These are phyloP conservation scores for Monosporozyma unispora DNA, from an alignment of 805 yeast genomes.

Conservation along the genomic window DNA sequence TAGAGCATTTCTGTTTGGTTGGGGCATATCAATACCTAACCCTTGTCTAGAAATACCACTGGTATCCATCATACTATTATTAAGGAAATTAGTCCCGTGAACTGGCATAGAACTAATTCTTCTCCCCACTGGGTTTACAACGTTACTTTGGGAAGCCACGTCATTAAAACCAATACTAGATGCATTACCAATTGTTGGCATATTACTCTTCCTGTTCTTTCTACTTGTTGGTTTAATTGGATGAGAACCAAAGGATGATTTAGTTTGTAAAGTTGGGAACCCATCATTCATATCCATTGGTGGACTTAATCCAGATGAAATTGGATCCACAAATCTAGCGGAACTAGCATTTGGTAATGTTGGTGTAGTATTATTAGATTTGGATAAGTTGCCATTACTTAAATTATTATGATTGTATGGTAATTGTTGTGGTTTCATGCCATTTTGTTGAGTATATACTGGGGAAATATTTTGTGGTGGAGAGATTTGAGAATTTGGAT, in stretches of 20 bases:
- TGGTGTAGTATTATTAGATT: slow-evolving; percentile 3
- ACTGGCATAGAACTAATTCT: slow-evolving; percentile 6
- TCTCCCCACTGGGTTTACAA: neutral
- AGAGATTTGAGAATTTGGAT: neutral
- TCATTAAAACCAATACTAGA: slow-evolving; percentile 17
- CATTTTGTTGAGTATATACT: neutral
- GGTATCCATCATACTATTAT: neutral
- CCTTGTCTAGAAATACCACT: neutral
- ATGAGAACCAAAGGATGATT: slow-evolving; percentile 8
- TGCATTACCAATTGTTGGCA: slow-evolving; percentile 24
- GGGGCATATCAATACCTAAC: neutral
- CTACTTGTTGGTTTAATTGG: slow-evolving; percentile 26
- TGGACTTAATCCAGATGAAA: slow-evolving; percentile 8
- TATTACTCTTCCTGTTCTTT: slow-evolving; percentile 26
- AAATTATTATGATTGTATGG: neutral
- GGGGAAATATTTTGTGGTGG: neutral
- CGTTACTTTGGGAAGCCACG: slow-evolving; percentile 8
- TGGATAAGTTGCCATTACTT: neutral
- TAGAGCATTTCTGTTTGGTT: neutral
- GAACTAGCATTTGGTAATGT: slow-evolving; percentile 7
- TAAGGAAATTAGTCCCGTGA: neutral
- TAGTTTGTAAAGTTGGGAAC: slow-evolving; percentile 5
- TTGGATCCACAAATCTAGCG: slow-evolving; percentile 17
- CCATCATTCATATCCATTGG: slow-evolving; percentile 7
- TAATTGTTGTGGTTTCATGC: slow-evolving; percentile 4